Base-by-base conservation (phyloP, 345 rosid genomes). In the Excoecaria agallocha region DNA sequence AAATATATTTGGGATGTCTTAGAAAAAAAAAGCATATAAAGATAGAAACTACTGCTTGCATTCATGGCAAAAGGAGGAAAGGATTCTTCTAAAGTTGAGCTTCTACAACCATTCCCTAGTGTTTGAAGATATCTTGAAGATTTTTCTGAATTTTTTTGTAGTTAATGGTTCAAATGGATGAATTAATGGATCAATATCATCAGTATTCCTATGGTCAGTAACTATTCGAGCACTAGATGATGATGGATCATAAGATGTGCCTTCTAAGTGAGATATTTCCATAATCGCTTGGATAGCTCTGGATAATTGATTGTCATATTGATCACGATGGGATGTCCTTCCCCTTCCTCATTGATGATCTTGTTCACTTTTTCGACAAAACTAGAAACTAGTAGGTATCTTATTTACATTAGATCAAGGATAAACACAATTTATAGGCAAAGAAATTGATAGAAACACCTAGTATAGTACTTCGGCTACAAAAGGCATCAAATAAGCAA, bases 301-400 rank as follows among this genome's bases (percentile, higher is more conserved):
- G 38, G 91, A 82, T 66, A 89, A 85, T 66, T 84, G 86, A 79
- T 84, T 78, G 76, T 86, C 91, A 80, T 88, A 85, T 70, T 85
- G 87, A 73, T 95, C 97, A 1, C 85, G 94, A 57, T 79, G 87
- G 80, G 87, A 90, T 25, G 90, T 80, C 48, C 74, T 79, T 30
- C 85, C 83, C 87, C 96, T 91, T 87, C 97, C 97, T 9, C 46
- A 5, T 6, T 9, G 91, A 82, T 78, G 84, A 66, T 86, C 96
- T 82, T 86, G 89, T 24, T 87, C 93, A 78, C 52, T 85, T 66
- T 78, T 75, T 72, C 85, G 85, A 35, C 71, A 82, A 72, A 84
- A 95, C 46, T 89, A 89, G 71, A 93, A 95, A 89, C 99, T 93
- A 22, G 98, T 93, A 46, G 99, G 98, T 76, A 95, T 89, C 98